These are phyloP conservation scores for Heterobasidion irregulare DNA, from an alignment of 1,284 basidiomycete species.

Conservation along the genomic window DNA sequence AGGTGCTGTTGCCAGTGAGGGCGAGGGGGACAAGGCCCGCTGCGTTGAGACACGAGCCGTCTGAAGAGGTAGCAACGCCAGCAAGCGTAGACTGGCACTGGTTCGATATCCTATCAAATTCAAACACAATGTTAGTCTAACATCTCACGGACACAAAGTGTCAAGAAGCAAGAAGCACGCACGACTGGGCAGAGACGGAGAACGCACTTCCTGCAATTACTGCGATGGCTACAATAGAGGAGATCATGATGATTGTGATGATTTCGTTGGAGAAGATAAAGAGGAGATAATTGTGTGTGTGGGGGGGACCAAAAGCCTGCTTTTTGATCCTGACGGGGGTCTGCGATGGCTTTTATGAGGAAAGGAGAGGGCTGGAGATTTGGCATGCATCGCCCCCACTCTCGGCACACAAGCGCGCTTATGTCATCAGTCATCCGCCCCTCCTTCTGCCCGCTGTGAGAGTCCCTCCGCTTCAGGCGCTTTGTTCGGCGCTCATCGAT, in stretches of 20 bases:
- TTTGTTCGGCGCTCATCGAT: too few species aligned
- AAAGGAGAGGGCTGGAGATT: neutral
- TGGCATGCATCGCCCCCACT: neutral
- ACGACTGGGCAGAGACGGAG: constrained; percentile 38
- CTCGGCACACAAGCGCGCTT: constrained; percentile 9
- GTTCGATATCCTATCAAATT: constrained; percentile 23
- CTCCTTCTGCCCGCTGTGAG: too few species aligned
- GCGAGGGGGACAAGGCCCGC: constrained; percentile 35
- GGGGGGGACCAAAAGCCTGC: constrained; percentile 5
- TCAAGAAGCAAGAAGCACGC: constrained; percentile 13
- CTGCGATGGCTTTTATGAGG: neutral
- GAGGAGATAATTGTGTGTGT: neutral
- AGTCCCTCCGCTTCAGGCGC: too few species aligned
- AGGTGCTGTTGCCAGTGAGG: constrained; percentile 27
- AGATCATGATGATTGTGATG: constrained; percentile 16
- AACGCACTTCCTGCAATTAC: constrained; percentile 28
- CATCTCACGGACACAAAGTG: neutral
- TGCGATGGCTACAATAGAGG: constrained; percentile 17
- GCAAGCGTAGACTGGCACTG: constrained; percentile 26
- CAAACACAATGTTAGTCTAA: too few species aligned
- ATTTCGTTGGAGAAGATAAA: neutral
- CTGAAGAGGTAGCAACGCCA: constrained; percentile 32
- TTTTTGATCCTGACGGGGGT: constrained; percentile 6
- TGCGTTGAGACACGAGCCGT: constrained; percentile 46
- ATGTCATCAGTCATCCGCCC: neutral